Base-by-base conservation (phyloP, 805 yeast species). In the Kodamaea hsintzibuensis region DNA sequence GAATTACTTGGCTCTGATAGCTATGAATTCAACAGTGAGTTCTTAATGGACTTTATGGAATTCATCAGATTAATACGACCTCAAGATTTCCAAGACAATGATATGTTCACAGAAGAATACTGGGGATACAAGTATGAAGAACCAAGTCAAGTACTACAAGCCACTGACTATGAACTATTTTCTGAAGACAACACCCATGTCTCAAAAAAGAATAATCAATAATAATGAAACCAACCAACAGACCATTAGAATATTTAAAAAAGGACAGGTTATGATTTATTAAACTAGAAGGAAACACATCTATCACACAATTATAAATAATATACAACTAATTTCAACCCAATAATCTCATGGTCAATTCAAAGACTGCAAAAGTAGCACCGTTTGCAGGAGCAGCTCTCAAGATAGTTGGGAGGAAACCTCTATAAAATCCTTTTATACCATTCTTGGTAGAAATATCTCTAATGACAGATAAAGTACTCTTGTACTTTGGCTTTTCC, bases 331-430 rank as follows among this genome's bases (percentile, higher is more conserved):
- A 12, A 22, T 14, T 14, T 57, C 58, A 79, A 54, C 68, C 75
- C 45, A 82, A 65, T 25, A 77, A 61, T 72, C 96, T 83, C 88
- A 92, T 87, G 3, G 97, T 89, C 49, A 88, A 72, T 71, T 95
- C 99, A 68, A 95, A 95, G 1, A 96, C 91, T 44, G 91, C 87
- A 73, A 95, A 95, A 0, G 99, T 96, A 30, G 96, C 96, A 42
- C 97, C 99, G 68, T 95, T 96, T 2, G 96, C 99, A 0, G 99
- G 99, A 2, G 97, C 96, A 49, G 99, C 98, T 73, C 99, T 87
- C 59, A 95, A 75, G 58, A 95, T 83, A 0, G 98, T 92, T 39
- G 99, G 98, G 16, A 84, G 71, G 67, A 96, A 92, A 1, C 99
- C 99, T 72, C 86, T 86, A 73, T 89, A 89, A 65, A 95, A 88